These are phyloP conservation scores for Hura crepitans DNA, from an alignment of 441 rosid species.

Conservation along the genomic window DNA sequence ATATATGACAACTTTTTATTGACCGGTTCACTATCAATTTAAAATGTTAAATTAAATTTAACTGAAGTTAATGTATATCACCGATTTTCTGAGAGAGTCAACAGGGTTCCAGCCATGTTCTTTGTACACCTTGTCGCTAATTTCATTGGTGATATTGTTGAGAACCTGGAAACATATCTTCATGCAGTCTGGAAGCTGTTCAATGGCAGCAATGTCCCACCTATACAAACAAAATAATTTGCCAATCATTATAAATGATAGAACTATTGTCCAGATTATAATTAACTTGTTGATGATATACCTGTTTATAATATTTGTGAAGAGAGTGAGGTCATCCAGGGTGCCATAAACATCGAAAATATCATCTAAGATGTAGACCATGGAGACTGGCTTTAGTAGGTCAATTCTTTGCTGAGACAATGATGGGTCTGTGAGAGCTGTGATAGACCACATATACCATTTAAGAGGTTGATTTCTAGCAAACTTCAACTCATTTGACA, in stretches of 20 bases:
- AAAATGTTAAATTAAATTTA: background rate
- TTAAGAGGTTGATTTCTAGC: constrained; percentile 56
- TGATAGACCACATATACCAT: constrained; percentile 59
- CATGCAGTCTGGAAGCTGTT: constrained; percentile 41
- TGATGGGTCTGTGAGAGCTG: constrained; percentile 43
- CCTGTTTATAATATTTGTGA: constrained; percentile 44
- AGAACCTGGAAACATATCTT: constrained; percentile 48
- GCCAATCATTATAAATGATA: background rate
- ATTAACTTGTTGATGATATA: constrained; percentile 1
- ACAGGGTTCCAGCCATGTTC: constrained; percentile 41
- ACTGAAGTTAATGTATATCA: constrained; percentile 5
- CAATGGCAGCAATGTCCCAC: constrained; percentile 38
- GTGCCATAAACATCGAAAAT: constrained; percentile 50
- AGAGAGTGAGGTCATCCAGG: constrained; percentile 44
- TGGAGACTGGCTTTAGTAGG: constrained; percentile 48
- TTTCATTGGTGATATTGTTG: constrained; percentile 36
- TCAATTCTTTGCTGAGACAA: constrained; percentile 42
- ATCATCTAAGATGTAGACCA: constrained; percentile 49
- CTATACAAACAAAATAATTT: constrained; percentile 15
- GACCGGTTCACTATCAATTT: no score
- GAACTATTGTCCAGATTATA: background rate
- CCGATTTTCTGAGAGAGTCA: constrained; percentile 39
- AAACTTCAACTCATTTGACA: constrained; percentile 32
- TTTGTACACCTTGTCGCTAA: constrained; percentile 33
- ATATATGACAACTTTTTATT: no score